Conservation (phyloP, 2,329 filamentous ascomycete genomes). For the Colletotrichum sp. region DNA sequence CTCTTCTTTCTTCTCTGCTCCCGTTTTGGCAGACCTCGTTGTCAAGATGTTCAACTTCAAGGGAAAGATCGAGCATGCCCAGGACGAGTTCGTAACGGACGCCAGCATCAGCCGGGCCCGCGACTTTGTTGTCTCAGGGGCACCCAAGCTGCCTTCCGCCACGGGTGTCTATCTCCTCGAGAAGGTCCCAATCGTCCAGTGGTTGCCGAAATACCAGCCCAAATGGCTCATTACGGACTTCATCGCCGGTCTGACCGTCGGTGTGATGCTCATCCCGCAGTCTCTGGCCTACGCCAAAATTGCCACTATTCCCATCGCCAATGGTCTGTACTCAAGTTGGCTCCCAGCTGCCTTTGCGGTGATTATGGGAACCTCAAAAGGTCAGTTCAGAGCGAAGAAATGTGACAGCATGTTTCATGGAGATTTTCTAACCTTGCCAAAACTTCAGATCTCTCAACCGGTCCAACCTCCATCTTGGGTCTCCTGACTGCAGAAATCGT, state of each 20-base stretch:
- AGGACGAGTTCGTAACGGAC: slow-evolving; percentile 31
- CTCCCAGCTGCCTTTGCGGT: slow-evolving; percentile 61
- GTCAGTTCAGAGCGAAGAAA: slow-evolving; percentile 33
- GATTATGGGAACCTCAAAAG: slow-evolving; percentile 67
- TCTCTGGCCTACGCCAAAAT: slow-evolving; percentile 68
- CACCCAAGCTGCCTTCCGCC: slow-evolving; percentile 51
- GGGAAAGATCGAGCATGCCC: background rate
- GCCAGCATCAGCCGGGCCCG: slow-evolving; percentile 34
- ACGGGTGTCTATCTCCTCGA: slow-evolving; percentile 61
- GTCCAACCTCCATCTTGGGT: slow-evolving; percentile 69
- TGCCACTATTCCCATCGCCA: slow-evolving; percentile 64
- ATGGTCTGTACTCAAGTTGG: slow-evolving; percentile 66
- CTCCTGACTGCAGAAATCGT: slow-evolving; percentile 68
- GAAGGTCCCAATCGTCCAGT: slow-evolving; percentile 67
- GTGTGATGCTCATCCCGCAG: slow-evolving; percentile 66
- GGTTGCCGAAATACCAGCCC: slow-evolving; percentile 66
- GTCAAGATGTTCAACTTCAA: slow-evolving; percentile 4
- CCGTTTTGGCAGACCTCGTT: background rate
- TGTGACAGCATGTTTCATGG: background rate
- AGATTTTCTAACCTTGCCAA: background rate
- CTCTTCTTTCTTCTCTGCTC: background rate
- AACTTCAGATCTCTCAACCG: slow-evolving; percentile 60
- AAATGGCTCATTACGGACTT: slow-evolving; percentile 67
- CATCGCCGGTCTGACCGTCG: slow-evolving; percentile 66
- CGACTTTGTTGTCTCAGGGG: slow-evolving; percentile 33